Conservation (phyloP, 441 rosid genomes). For the Eutrema salsugineum region DNA sequence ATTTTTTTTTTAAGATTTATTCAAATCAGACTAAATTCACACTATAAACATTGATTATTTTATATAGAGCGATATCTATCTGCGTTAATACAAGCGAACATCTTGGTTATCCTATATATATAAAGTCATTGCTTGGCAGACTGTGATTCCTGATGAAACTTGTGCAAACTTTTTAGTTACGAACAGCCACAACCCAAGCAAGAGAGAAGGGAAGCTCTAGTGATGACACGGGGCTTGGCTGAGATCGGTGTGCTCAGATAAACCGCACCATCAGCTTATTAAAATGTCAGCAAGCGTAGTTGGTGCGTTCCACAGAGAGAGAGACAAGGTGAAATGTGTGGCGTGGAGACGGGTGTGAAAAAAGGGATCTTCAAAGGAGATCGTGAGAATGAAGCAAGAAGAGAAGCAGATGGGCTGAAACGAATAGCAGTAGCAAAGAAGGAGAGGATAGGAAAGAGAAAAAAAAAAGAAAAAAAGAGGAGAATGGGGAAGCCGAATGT, state of each 20-base stretch:
- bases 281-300: slow-evolving; percentile 52
- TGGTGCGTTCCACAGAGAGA: slow-evolving; percentile 49
- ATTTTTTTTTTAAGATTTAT: too few species aligned
- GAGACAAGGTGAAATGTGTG: slow-evolving; percentile 44
- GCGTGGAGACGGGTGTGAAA: slow-evolving; percentile 42
- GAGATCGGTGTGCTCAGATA: slow-evolving; percentile 58
- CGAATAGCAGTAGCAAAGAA: slow-evolving; percentile 75
- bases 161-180: slow-evolving; percentile 34
- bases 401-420: slow-evolving; percentile 85
- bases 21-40: too few species aligned
- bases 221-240: slow-evolving; percentile 60
- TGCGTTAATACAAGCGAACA: too few species aligned
- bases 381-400: slow-evolving; percentile 74
- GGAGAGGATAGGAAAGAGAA: slow-evolving; percentile 43
- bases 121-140: too few species aligned
- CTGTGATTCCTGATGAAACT: slow-evolving; percentile 39
- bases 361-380: slow-evolving; percentile 50
- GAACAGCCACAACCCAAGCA: slow-evolving; percentile 53
- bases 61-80: too few species aligned
- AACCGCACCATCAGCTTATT: slow-evolving; percentile 51
- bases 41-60: too few species aligned
- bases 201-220: slow-evolving; percentile 48
- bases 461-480: slow-evolving; percentile 55
- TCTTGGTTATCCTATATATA: too few species aligned
- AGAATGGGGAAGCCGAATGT: slow-evolving; percentile 61